Conservation (phyloP, 179 eudicot genomes). For the Silene coronaria region DNA sequence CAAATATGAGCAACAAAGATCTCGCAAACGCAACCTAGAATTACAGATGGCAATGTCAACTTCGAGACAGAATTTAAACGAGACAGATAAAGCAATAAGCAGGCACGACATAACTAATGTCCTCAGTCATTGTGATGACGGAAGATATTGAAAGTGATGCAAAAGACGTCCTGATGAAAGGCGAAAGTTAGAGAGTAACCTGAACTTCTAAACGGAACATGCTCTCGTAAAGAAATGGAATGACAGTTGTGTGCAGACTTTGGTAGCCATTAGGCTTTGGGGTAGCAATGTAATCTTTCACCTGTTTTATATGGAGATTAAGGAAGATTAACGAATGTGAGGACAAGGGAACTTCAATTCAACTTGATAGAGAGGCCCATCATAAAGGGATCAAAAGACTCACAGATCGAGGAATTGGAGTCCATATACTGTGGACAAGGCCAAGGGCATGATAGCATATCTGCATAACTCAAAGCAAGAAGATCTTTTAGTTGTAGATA, state of each 20-base stretch:
- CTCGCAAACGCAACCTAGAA: not conserved
- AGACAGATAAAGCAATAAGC: not conserved
- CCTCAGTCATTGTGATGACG: not conserved
- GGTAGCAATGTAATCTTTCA: constrained; percentile 95
- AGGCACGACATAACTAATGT: not conserved
- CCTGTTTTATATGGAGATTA: constrained; percentile 40
- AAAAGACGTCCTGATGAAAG: not conserved
- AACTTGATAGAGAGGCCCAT: not conserved
- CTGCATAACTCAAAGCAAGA: constrained; percentile 37
- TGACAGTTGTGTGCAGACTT: constrained; percentile 96
- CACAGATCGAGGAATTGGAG: constrained; percentile 89
- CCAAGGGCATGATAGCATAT: constrained; percentile 96
- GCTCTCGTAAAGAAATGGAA: constrained; percentile 97
- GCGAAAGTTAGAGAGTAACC: constrained; percentile 36
- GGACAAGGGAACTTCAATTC: not conserved
- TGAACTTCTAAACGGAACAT: constrained; percentile 95
- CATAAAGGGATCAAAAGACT: constrained; percentile 29
- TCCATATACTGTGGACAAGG: constrained; percentile 94
- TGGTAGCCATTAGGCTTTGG: constrained; percentile 97
- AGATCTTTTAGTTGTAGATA: constrained; percentile 1
- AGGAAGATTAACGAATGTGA: not conserved
- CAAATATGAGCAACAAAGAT: not conserved
- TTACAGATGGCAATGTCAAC: not conserved
- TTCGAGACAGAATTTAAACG: not conserved
- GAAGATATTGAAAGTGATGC: not conserved